These are phyloP conservation scores for Monosporascus sp. DNA, from an alignment of 2,329 filamentous ascomycete genomes.

Conservation along the genomic window DNA sequence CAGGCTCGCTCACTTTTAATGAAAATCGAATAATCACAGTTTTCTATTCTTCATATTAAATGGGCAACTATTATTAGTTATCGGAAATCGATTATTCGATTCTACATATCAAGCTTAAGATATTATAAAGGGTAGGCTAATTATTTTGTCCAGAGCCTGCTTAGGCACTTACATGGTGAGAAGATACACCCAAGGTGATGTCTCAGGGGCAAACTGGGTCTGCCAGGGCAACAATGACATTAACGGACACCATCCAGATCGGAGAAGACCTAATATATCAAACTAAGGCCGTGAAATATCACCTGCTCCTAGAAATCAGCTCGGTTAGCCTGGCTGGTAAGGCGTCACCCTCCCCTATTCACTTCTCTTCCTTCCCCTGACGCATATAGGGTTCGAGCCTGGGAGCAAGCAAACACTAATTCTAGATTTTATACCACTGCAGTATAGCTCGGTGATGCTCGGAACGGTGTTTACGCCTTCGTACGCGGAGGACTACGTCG, in stretches of 20 bases:
- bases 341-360: no score
- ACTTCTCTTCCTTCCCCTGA: background rate
- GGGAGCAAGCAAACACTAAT: slow-evolving; percentile 2
- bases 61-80: accelerated
- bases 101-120: no score
- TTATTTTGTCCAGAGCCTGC: no score
- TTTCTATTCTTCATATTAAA: no score
- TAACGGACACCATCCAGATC: background rate
- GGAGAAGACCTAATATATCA: background rate
- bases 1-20: no score
- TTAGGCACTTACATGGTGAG: background rate
- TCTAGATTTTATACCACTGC: background rate
- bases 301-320: background rate
- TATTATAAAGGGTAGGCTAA: no score
- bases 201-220: background rate
- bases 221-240: background rate
- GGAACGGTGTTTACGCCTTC: slow-evolving; percentile 4
- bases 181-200: background rate
- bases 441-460: slow-evolving; percentile 3
- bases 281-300: background rate
- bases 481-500: slow-evolving; percentile 1
- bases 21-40: no score
- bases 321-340: background rate
- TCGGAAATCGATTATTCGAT: no score
- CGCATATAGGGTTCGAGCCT: background rate